Evolutionary conservation across 805 yeast species (phyloP).

Genomic region (Candida pseudofarinosa): DNA sequence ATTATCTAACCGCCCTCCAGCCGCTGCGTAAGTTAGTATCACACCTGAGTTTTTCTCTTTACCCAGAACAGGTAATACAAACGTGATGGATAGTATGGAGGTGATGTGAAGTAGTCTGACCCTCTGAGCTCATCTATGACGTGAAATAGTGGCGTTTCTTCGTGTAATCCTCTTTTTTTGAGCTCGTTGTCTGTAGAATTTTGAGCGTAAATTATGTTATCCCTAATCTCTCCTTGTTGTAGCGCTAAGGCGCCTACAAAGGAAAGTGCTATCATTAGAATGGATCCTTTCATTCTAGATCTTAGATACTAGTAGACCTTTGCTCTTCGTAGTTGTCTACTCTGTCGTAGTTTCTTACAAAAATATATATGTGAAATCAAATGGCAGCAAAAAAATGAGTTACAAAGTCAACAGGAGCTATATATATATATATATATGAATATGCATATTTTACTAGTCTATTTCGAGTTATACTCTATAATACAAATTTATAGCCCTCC

Average conservation of each 20-base stretch:
- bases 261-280: neutral
- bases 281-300: neutral
- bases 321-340: no score
- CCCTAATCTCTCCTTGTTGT: conserved; percentile 2
- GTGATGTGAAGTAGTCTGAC: conserved; percentile 22
- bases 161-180: conserved; percentile 26
- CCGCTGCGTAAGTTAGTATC: conserved; percentile 18
- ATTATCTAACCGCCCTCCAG: conserved; percentile 46
- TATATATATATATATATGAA: no score
- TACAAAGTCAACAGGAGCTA: neutral
- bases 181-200: conserved; percentile 4
- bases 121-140: conserved; percentile 24
- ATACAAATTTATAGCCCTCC: neutral
- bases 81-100: conserved; percentile 36
- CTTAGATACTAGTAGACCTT: neutral
- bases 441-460: no score
- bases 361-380: neutral
- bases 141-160: conserved; percentile 26
- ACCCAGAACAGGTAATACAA: conserved; percentile 13
- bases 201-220: conserved; percentile 3
- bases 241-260: neutral
- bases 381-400: neutral
- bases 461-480: neutral
- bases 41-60: neutral
- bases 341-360: neutral